Base-by-base conservation (phyloP, 1,139 yeast species). In the Casaregolazyma suthepensis region DNA sequence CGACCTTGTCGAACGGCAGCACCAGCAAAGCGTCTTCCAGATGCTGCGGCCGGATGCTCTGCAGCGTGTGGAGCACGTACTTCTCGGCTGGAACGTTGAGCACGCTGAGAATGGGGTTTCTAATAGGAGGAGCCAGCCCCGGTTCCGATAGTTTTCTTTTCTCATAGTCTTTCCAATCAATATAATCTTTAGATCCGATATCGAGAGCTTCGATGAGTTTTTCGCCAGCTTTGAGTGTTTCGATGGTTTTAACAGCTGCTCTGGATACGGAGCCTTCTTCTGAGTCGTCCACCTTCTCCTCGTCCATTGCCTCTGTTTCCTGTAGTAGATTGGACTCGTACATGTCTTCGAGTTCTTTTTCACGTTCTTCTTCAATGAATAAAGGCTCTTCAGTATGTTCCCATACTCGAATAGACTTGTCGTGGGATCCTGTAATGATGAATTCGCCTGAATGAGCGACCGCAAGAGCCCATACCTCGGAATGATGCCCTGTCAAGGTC, bases 201-300 rank as follows among this genome's bases (percentile, higher is more conserved):
- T 93, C 98, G 48, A 93, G 74, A 0, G 98, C 97, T 66, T 93
- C 99, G 80, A 90, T 85, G 51, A 93, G 73, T 63, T 84, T 85
- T 70, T 93, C 99, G 61, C 99, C 97, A 0, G 97, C 94, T 69
- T 93, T 93, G 64, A 93, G 78, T 1, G 97, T 87, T 65, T 93
- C 99, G 66, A 85, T 75, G 0, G 96, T 90, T 69, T 90, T 96
- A 61, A 85, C 85, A 46, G 82, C 79, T 12, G 90, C 97, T 52
- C 79, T 79, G 7, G 80, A 78, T 9, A 79, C 78, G 6, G 63
- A 72, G 3, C 68, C 74, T 1, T 71, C 77, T 13, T 52, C 52
- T 4, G 23, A 22, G 13, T 59, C 62, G 0, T 60, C 62, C 3
- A 56, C 57, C 3, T 54, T 58, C n/a, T 59, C 62, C 7, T 35